These are phyloP conservation scores for Cladophialophora immunda DNA, from an alignment of 2,329 filamentous ascomycete species.

Conservation along the genomic window DNA sequence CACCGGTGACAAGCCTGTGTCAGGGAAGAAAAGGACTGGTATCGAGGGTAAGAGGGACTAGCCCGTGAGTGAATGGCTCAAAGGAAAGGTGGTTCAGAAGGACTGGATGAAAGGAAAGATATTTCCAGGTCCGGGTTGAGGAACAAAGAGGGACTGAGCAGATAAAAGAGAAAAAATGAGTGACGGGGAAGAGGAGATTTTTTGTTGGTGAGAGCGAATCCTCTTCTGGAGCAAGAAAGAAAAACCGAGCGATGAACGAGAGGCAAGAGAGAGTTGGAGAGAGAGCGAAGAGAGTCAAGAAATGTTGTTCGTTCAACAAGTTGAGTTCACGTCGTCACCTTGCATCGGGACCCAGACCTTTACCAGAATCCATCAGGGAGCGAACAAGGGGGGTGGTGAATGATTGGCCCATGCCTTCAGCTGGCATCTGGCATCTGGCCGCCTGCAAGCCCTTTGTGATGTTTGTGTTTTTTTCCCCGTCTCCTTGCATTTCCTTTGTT, in stretches of 20 bases:
- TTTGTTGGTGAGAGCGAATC: slow-evolving; percentile 20
- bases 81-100: slow-evolving; percentile 18
- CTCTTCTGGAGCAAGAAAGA: slow-evolving; percentile 15
- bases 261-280: background rate
- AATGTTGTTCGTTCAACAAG: background rate
- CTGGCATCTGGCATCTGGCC: slow-evolving; percentile 11
- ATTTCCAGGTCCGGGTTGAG: slow-evolving; percentile 17
- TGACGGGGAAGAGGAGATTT: slow-evolving; percentile 19
- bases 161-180: slow-evolving; percentile 27
- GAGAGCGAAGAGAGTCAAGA: slow-evolving; percentile 8
- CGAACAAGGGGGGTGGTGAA: background rate
- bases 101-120: slow-evolving; percentile 29
- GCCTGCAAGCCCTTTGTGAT: slow-evolving; percentile 1
- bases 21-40: slow-evolving; percentile 22
- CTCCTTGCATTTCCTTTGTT: slow-evolving; percentile 23
- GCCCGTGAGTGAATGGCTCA: slow-evolving; percentile 32
- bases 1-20: slow-evolving; percentile 36
- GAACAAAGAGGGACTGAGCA: slow-evolving; percentile 34
- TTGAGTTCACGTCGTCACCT: slow-evolving; percentile 1
- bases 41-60: slow-evolving; percentile 10
- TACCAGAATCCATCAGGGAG: background rate
- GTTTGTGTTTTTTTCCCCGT: slow-evolving; percentile 19
- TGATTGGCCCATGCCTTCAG: slow-evolving; percentile 18
- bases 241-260: slow-evolving; percentile 11
- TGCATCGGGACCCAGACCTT: slow-evolving; percentile 2